These are phyloP conservation scores for Sungouiozyma intestinalis DNA, from an alignment of 805 yeast genomes.

Conservation along the genomic window DNA sequence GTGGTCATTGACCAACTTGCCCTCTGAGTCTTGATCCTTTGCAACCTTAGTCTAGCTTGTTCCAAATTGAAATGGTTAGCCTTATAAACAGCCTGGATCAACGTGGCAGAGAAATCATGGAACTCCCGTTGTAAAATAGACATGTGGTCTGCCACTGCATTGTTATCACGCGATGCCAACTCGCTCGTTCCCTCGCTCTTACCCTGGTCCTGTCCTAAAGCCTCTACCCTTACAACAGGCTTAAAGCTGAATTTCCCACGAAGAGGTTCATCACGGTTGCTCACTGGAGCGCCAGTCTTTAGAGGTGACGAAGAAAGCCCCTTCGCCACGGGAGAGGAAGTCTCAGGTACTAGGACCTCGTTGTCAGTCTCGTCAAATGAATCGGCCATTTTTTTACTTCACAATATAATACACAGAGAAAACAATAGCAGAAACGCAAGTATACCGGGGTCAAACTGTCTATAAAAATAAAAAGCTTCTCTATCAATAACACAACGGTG, in stretches of 20 bases:
- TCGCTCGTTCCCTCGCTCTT: constrained; percentile 1
- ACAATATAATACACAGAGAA: too few relatives aligned
- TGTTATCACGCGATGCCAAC: constrained; percentile 4
- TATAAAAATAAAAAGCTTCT: too few relatives aligned
- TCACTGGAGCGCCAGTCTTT: constrained; percentile 7
- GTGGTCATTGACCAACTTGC: constrained; percentile 14
- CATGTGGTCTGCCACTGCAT: constrained; percentile 10
- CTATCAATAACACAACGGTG: too few relatives aligned
- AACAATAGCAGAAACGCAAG: too few relatives aligned
- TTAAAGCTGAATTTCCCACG: constrained; percentile 37
- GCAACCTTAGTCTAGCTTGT: constrained; percentile 26
- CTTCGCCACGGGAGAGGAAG: constrained; percentile 31
- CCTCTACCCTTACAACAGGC: constrained; percentile 6
- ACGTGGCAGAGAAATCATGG: constrained; percentile 25
- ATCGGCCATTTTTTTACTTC: constrained; percentile 10
- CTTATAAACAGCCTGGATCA: constrained; percentile 32
- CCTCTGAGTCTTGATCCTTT: constrained; percentile 21
- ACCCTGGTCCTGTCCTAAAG: neutral
- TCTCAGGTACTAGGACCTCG: constrained; percentile 41
- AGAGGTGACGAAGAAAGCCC: constrained; percentile 24
- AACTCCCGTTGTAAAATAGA: constrained; percentile 19
- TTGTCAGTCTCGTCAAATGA: constrained; percentile 5
- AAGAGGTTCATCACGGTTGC: constrained; percentile 9
- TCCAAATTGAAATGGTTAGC: constrained; percentile 30
- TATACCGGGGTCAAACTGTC: too few relatives aligned